Base-by-base conservation (phyloP, 2,329 filamentous ascomycete species). In the Macrophomina tecta region DNA sequence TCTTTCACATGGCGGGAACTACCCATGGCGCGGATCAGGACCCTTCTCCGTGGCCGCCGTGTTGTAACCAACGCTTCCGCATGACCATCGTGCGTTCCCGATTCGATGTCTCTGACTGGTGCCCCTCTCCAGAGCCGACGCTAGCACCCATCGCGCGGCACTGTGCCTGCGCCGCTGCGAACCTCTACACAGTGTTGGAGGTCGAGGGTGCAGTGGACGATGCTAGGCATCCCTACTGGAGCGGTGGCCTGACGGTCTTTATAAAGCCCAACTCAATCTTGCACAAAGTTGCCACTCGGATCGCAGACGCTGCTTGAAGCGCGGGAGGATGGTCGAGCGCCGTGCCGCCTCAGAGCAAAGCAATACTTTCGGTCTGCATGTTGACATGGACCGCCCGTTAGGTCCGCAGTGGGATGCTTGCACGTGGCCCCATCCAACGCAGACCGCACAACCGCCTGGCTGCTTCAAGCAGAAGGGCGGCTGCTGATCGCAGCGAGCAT, bases 21-120 rank as follows among this genome's bases (percentile, higher is more conserved):
- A 60, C 42, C 56, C 56, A 60, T 60, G 56, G 40, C 56, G 56
- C 56, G 56, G 56, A 60, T 60, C 56, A 60, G 40, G 56, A 60
- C 56, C 56, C 56, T 60, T 60, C 42, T 60, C 56, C 56, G 56
- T 60, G 56, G 40, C 42, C 56, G 56, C 28, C 56, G 56, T 60
- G 56, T 23, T 36, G 56, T 60, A 60, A 46, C 56, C 56, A 60
- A n/a, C 38, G 9, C 56, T 34, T 60, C 56, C 56, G 56, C 56
- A 46, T 60, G 56, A 60, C 56, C 56, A 48, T 60, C 40, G 56
- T 46, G 56, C 56, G 56, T 28, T 60, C 56, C 56, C 56, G 56
- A 60, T 34, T 18, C 56, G 40, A 45, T 40, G 42, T 40, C 6
- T n/a, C 55, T 28, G 55, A 34, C 34, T 40, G 53, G 40, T 42